phyloP scores from a whole-genome alignment of 1,284 basidiomycete species.

The Moesziomyces sp. region DNA sequence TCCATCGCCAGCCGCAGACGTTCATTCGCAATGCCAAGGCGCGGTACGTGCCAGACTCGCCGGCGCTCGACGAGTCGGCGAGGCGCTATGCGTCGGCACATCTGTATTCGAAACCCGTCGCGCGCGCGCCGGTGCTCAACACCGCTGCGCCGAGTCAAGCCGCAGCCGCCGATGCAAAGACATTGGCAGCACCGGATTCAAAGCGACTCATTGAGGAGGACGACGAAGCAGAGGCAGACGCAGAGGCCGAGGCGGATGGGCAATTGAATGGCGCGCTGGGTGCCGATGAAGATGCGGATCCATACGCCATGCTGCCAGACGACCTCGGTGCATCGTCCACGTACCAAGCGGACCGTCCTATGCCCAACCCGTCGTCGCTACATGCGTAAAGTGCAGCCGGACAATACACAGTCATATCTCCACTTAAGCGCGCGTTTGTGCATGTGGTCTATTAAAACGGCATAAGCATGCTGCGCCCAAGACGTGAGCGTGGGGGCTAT shows the following conservation, averaged over 20 bases:
- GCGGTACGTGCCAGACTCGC: conserved; percentile 55
- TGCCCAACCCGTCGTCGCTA: conserved; percentile 14
- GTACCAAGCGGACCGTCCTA: conserved; percentile 22
- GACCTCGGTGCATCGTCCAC: conserved; percentile 21
- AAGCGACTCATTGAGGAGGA: conserved; percentile 3
- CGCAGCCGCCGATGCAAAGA: background rate
- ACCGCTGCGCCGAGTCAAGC: background rate
- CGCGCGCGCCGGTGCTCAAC: conserved; percentile 25
- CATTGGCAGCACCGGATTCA: background rate
- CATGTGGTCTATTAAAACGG: background rate
- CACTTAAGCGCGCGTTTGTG: conserved; percentile 1
- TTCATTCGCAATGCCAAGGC: conserved; percentile 60
- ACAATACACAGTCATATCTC: conserved; percentile 1
- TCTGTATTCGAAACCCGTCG: conserved; percentile 53
- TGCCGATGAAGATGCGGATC: conserved; percentile 24
- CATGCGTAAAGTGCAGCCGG: background rate
- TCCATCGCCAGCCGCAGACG: conserved; percentile 61
- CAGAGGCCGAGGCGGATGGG: background rate
- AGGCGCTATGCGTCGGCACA: conserved; percentile 53
- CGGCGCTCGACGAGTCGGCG: conserved; percentile 57
- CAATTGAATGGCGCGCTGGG: background rate
- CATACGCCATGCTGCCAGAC: conserved; percentile 48
- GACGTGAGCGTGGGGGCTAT: too few relatives aligned
- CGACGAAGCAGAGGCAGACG: background rate
- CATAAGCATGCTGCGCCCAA: background rate